Conservation (phyloP, 2,329 filamentous ascomycete genomes). For the Dendrostoma leiphaemia region DNA sequence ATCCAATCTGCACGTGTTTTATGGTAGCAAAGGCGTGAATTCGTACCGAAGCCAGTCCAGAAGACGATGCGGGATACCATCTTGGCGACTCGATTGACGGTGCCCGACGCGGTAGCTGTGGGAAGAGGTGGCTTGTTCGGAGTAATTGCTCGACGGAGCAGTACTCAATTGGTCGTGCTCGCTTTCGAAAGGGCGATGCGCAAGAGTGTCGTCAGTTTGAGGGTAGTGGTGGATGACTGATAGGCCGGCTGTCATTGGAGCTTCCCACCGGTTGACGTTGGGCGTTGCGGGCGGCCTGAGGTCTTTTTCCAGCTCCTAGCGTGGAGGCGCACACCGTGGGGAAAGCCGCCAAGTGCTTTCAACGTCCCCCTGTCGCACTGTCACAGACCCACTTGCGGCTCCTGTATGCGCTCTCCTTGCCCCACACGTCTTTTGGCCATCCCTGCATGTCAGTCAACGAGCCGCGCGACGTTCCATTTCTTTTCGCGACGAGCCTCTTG, state of each 20-base stretch:
- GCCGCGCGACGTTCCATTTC: background rate
- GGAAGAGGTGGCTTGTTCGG: constrained; percentile 10
- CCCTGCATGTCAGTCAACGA: constrained; percentile 8
- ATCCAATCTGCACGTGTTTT: constrained; percentile 6
- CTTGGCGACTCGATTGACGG: constrained; percentile 26
- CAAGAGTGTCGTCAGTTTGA: background rate
- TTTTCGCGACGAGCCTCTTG: background rate
- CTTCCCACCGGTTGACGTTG: constrained; percentile 11
- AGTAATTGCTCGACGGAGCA: constrained; percentile 12
- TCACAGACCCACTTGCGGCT: constrained; percentile 18
- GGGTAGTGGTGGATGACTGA: constrained; percentile 9
- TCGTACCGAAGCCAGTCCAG: constrained; percentile 89
- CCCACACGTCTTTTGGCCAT: constrained; percentile 9
- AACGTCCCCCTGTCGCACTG: too few relatives aligned
- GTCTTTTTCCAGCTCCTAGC: constrained; percentile 15
- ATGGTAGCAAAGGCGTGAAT: constrained; percentile 15
- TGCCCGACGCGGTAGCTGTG: constrained; percentile 1
- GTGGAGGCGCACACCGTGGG: too few relatives aligned
- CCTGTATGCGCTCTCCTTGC: too few relatives aligned
- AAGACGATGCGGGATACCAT: constrained; percentile 71
- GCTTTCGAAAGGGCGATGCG: background rate
- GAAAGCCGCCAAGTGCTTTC: too few relatives aligned
- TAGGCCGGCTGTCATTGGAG: constrained; percentile 12
- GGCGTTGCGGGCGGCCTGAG: constrained; percentile 10
- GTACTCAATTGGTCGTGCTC: constrained; percentile 7